Base-by-base conservation (phyloP, 208 protist genomes). In the Phytomonas serpens region DNA sequence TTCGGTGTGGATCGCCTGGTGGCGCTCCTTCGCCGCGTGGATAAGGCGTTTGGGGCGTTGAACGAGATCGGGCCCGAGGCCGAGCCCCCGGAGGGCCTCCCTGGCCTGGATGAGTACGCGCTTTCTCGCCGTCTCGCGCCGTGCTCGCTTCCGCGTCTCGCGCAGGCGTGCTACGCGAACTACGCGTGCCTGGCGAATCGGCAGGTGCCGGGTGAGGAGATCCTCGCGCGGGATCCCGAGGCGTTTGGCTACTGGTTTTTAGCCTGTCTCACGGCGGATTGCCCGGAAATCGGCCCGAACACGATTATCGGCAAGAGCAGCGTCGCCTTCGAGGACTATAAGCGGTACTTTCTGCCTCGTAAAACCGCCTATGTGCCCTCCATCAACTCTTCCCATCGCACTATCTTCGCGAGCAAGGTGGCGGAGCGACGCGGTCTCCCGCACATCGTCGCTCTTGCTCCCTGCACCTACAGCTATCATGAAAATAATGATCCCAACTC, bases 201-300 rank as follows among this genome's bases (percentile, higher is more conserved):
- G 64, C 83, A 92, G 33, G 85, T 89, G 68, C 83, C 77, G 77
- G 85, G 90, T 68, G 80, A 80, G 5, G 74, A 87, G 76, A 72
- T 87, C 72, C 57, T 30, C 32, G 42, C 38, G 16, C 89, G 82
- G 72, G 86, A 95, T 70, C 65, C 68, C 37, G 86, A 92, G 69
- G 84, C 78, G 14, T 95, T 95, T 77, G 82, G 84, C 69, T 93
- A 95, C 72, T 95, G 90, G 90, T 84, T 95, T 61, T 81, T 95
- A 33, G 68, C 90, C 51, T 87, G 81, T 75, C 77, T 93, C 63
- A 92, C 85, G n/a, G 90, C 90, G 29, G 90, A 95, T 72, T 67
- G 78, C 23, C 87, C 90, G 47, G 78, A 90, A 72, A 74, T 85
- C 65, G 90, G 90, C n/a, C 87, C 90, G 37, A 95, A 95, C 79